These are phyloP conservation scores for Fusarium domesticum DNA, from an alignment of 2,329 filamentous ascomycete species.

Conservation along the genomic window DNA sequence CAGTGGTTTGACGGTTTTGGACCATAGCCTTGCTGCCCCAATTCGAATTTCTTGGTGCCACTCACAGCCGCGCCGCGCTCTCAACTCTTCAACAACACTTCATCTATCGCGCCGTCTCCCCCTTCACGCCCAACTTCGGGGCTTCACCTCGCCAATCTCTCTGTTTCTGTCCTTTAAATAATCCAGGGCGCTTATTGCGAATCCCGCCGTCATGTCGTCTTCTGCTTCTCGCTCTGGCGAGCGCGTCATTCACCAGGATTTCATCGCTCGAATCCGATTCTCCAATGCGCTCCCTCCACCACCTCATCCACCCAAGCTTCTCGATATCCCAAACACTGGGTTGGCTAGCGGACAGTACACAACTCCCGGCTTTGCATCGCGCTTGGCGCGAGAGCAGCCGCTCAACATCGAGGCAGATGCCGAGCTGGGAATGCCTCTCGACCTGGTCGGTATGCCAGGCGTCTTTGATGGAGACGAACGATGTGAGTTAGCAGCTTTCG, in stretches of 20 bases:
- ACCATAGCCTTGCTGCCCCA: constrained; percentile 25
- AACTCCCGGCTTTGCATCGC: constrained; percentile 82
- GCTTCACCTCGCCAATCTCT: constrained; percentile 1
- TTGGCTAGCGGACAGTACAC: constrained; percentile 85
- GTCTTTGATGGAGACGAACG: constrained; percentile 94
- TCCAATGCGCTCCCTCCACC: constrained; percentile 94
- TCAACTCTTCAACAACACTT: constrained; percentile 8
- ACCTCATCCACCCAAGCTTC: constrained; percentile 90
- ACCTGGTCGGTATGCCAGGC: constrained; percentile 89
- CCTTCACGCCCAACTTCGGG: background rate
- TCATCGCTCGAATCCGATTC: constrained; percentile 93
- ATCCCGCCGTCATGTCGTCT: constrained; percentile 18
- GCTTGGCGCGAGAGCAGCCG: constrained; percentile 85
- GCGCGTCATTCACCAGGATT: constrained; percentile 81
- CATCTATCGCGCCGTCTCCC: constrained; percentile 5
- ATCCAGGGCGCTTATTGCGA: constrained; percentile 13
- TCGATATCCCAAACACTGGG: constrained; percentile 93
- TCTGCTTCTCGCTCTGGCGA: constrained; percentile 44
- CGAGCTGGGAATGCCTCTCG: constrained; percentile 95
- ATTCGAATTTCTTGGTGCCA: constrained; percentile 20
- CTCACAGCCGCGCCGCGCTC: constrained; percentile 23
- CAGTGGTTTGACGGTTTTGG: background rate
- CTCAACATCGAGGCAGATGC: constrained; percentile 97
- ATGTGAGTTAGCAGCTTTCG: constrained; percentile 52
- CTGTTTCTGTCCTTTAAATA: too few relatives aligned